Evolutionary conservation across 2,329 filamentous ascomycete species (phyloP).

Genomic region (Ophiocordyceps sinensis): DNA sequence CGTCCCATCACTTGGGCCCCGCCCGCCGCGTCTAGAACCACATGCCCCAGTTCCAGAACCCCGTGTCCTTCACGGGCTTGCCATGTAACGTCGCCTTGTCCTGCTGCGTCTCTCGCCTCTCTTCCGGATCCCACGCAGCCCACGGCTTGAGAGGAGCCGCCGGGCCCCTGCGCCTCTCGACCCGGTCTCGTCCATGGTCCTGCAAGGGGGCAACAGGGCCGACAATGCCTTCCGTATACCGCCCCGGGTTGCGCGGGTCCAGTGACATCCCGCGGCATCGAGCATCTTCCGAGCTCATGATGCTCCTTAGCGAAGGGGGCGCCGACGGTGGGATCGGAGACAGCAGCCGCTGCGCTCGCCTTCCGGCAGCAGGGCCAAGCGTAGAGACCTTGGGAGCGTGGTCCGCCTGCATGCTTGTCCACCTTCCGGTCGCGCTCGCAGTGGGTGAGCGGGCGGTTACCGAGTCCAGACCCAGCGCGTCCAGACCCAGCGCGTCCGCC

Average conservation of each 20-base stretch:
- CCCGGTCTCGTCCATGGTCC: not conserved
- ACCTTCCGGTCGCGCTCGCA: not conserved
- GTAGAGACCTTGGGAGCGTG: not conserved
- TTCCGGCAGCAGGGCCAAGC: not conserved
- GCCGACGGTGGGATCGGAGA: not conserved
- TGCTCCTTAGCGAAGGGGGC: not conserved
- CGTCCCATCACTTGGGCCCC: not conserved
- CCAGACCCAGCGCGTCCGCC: not conserved
- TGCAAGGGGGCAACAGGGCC: not conserved
- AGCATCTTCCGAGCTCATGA: not conserved
- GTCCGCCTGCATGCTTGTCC: not conserved
- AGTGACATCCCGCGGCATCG: not conserved
- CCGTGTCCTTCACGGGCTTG: constrained; percentile 10
- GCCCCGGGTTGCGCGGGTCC: no score
- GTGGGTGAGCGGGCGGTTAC: not conserved
- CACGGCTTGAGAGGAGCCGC: not conserved
- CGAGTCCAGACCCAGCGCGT: not conserved
- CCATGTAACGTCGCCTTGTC: not conserved
- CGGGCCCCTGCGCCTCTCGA: not conserved
- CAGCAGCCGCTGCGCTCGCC: not conserved
- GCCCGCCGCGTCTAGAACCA: constrained; percentile 12
- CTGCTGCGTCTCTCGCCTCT: not conserved
- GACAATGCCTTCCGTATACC: no score
- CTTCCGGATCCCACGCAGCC: constrained; percentile 1
- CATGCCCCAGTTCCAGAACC: constrained; percentile 9